Base-by-base conservation (phyloP, 176 grass and related monocot species). In the Juncus effusus region DNA sequence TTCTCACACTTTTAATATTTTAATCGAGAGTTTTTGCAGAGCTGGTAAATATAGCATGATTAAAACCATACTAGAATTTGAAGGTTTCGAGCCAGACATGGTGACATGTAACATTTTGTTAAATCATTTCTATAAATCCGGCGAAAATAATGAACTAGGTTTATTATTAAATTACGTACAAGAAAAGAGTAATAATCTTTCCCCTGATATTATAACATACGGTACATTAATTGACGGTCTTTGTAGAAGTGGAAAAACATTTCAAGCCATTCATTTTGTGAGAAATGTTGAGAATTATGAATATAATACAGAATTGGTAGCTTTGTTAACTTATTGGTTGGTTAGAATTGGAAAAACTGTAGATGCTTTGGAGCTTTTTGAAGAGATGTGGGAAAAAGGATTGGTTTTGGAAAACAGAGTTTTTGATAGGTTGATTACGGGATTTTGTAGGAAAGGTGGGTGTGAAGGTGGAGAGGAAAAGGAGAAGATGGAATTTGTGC, bases 51-150 rank as follows among this genome's bases (percentile, higher is more conserved):
- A 86, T 70, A 16, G 60, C 68, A 74, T 86, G 56, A 82, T 77
- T 73, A 86, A 79, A 70, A 86, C 75, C 14, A 38, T 92, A 7
- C 82, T 89, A 51, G 38, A 73, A 63, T 82, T 81, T 70, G 82
- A 82, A 42, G 88, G 85, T 4, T 97, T 97, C 63, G 72, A 82
- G 28, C 85, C 83, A 0, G 83, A 97, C 64, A 76, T 81, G 36
- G 83, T 97, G 16, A 97, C 88, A 38, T 97, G 85, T 83, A 90
- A 86, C 75, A 92, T 92, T 82, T 38, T 97, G 37, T 81, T 97
- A 44, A 74, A 76, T 16, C 80, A 86, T 75, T 92, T 86, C 68
- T 89, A 92, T 47, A 8, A 45, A 11, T 80, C 82, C 0, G 61
- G 82, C 42, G 85, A 73, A 80, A 66, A 84, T 66, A 74, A 3